Conservation (phyloP, 2,329 filamentous ascomycete species). For the Pezicula radicicola region DNA sequence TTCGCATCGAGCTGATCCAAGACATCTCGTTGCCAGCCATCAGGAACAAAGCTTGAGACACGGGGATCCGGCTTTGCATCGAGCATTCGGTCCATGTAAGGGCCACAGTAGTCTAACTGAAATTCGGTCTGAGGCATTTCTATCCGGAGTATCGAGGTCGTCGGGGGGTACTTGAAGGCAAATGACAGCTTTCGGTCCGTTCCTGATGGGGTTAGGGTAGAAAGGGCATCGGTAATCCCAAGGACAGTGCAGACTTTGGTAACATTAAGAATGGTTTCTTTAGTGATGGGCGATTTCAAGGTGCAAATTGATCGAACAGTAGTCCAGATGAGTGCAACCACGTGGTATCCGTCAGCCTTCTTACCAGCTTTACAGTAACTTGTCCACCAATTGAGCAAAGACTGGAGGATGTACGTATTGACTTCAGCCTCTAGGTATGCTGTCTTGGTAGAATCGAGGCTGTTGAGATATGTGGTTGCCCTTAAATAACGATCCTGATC, state of each 20-base stretch:
- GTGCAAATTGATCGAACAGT: slow-evolving; percentile 34
- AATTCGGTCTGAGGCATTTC: slow-evolving; percentile 51
- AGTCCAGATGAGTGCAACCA: slow-evolving; percentile 45
- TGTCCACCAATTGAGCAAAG: slow-evolving; percentile 46
- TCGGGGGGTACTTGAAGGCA: slow-evolving; percentile 36
- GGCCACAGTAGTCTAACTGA: slow-evolving; percentile 66
- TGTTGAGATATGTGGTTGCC: slow-evolving; percentile 24
- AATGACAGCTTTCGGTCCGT: slow-evolving; percentile 41
- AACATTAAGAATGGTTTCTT: slow-evolving; percentile 35
- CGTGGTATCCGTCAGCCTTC: slow-evolving; percentile 32
- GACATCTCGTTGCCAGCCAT: slow-evolving; percentile 73
- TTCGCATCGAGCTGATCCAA: slow-evolving; percentile 70
- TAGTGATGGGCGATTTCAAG: slow-evolving; percentile 34
- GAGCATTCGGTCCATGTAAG: slow-evolving; percentile 73
- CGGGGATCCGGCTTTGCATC: slow-evolving; percentile 65
- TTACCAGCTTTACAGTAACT: slow-evolving; percentile 31
- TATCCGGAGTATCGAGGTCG: slow-evolving; percentile 22
- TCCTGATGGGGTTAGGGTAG: slow-evolving; percentile 11
- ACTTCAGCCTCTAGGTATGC: slow-evolving; percentile 28
- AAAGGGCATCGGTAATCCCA: slow-evolving; percentile 29
- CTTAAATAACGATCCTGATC: slow-evolving; percentile 27
- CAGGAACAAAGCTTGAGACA: slow-evolving; percentile 66
- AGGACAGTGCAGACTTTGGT: slow-evolving; percentile 28
- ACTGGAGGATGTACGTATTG: slow-evolving; percentile 44
- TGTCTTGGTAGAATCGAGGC: slow-evolving; percentile 23